Conservation (phyloP, 2,329 filamentous ascomycete genomes). For the Xylariaceae sp. region DNA sequence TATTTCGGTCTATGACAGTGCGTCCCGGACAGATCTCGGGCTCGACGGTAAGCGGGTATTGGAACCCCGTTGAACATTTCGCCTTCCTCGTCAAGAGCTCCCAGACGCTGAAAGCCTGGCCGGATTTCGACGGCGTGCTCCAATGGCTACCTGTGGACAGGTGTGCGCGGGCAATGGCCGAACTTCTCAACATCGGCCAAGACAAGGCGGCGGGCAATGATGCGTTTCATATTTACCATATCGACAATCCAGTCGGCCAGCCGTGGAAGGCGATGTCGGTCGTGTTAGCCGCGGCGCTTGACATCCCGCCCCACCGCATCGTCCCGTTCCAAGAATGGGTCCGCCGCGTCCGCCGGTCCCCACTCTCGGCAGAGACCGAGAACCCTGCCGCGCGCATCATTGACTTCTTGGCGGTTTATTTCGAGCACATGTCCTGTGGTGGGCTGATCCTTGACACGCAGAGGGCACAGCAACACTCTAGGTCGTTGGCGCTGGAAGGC, state of each 20-base stretch:
- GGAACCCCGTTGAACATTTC: slow-evolving; percentile 61
- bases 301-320: slow-evolving; percentile 27
- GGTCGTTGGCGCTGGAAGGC: slow-evolving; percentile 27
- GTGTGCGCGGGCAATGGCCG: slow-evolving; percentile 35
- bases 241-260: slow-evolving; percentile 41
- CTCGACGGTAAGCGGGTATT: slow-evolving; percentile 54
- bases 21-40: slow-evolving; percentile 61
- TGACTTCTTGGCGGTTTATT: slow-evolving; percentile 41
- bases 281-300: slow-evolving; percentile 31
- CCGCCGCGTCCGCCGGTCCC: slow-evolving; percentile 30
- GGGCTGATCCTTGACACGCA: slow-evolving; percentile 38
- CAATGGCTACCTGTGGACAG: slow-evolving; percentile 55
- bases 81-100: slow-evolving; percentile 56
- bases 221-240: slow-evolving; percentile 35
- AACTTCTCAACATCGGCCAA: slow-evolving; percentile 31
- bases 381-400: slow-evolving; percentile 38
- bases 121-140: slow-evolving; percentile 47
- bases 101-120: slow-evolving; percentile 50
- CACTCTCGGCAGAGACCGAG: slow-evolving; percentile 26
- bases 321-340: slow-evolving; percentile 41
- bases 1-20: slow-evolving; percentile 51
- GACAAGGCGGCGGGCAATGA: slow-evolving; percentile 6
- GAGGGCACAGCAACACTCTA: slow-evolving; percentile 35
- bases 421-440: slow-evolving; percentile 40
- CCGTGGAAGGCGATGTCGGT: slow-evolving; percentile 35